phyloP scores from a whole-genome alignment of 2,329 filamentous ascomycete species.

The Exophiala phaeomuriformis region DNA sequence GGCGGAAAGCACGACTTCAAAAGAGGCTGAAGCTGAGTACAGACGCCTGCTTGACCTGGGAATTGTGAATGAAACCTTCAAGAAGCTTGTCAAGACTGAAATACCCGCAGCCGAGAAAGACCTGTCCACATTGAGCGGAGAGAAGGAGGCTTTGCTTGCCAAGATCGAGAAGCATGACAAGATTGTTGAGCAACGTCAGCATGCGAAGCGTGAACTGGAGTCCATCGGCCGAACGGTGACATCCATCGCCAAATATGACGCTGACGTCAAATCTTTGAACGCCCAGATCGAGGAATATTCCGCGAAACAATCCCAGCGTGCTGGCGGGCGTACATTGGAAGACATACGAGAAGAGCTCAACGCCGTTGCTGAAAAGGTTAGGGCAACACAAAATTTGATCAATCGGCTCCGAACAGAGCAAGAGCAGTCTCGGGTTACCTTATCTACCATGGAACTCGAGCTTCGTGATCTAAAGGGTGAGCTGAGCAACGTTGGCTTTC shows the following conservation, averaged over 20 bases:
- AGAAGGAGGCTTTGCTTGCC: slow-evolving; percentile 54
- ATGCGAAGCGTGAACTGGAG: slow-evolving; percentile 66
- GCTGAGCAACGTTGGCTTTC: slow-evolving; percentile 61
- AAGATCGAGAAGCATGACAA: slow-evolving; percentile 63
- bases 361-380: slow-evolving; percentile 58
- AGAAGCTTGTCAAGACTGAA: slow-evolving; percentile 59
- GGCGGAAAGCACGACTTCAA: slow-evolving; percentile 49
- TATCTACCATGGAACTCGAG: slow-evolving; percentile 68
- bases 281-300: slow-evolving; percentile 66
- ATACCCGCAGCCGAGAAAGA: slow-evolving; percentile 63
- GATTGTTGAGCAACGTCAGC: slow-evolving; percentile 53
- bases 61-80: slow-evolving; percentile 65
- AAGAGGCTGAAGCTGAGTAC: slow-evolving; percentile 56
- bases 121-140: slow-evolving; percentile 52
- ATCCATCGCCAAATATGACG: slow-evolving; percentile 64
- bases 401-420: slow-evolving; percentile 61
- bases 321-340: slow-evolving; percentile 62
- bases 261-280: slow-evolving; percentile 65
- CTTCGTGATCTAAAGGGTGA: slow-evolving; percentile 67
- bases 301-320: slow-evolving; percentile 64
- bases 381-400: slow-evolving; percentile 56
- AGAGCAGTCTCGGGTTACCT: slow-evolving; percentile 61
- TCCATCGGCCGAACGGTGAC: slow-evolving; percentile 67
- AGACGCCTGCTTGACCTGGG: slow-evolving; percentile 56
- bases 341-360: slow-evolving; percentile 75